Base-by-base conservation (phyloP, 2,329 filamentous ascomycete species). In the Acrocalymma vagum region DNA sequence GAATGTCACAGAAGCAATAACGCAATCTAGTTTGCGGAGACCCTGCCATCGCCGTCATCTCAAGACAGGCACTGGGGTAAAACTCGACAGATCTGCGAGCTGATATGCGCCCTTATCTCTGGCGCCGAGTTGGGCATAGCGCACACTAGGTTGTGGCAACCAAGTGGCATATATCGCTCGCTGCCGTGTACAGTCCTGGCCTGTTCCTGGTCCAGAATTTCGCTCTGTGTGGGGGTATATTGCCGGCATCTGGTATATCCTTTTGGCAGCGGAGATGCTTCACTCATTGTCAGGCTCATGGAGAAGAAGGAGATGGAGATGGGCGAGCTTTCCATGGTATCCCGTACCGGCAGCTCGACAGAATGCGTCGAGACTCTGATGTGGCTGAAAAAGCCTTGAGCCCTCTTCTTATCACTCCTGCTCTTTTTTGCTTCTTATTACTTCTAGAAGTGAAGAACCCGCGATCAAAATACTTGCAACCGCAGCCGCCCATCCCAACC, bases 21-120 rank as follows among this genome's bases (percentile, higher is more conserved):
- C 16, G 9, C 32, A 23, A 11, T 22, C 14, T 11, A 38, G 42
- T 48, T 39, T 49, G 41, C 37, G 50, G 42, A 37, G 31, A 31
- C 39, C 20, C 22, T 35, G 38, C 42, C 42, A 49, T 30, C 27
- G 2, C 29, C 27, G 35, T 34, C 34, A 30, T 39, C 38, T 38
- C 31, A 53, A 38, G 22, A 13, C 23, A 37, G 21, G 18, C 9
- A 18, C 11, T 20, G 1, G 5, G 18, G 10, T 21, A 24, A 25
- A 39, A n/a, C 30, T 42, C 26, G 21, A 24, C 36, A 25, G 55
- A 60, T 55, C 39, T 41, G 35, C 38, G 23, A 24, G 26, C 30
- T 35, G 38, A 42, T 56, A 63, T 65, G 62, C 63, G 53, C 52
- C 55, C 64, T 69, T 69, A 69, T 69, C 65, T 67, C 50, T 57